Evolutionary conservation across 441 rosid species (phyloP), one percentile per base, ranked within the genome.

Genomic region (Dalechampia spathulata): DNA sequence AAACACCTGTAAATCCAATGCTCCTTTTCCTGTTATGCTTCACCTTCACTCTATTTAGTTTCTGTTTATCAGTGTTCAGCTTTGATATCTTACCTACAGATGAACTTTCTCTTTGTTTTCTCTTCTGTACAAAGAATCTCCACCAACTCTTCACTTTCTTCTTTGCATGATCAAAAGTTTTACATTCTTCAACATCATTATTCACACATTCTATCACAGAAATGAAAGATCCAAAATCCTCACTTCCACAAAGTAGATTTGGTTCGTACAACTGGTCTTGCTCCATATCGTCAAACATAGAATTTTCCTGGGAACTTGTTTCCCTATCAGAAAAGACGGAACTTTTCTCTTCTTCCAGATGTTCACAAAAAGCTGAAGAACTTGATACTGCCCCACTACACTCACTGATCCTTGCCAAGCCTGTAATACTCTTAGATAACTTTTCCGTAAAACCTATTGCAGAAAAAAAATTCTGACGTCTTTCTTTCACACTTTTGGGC

Each of bases 1-100:
- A 83, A 46, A 81, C 58, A 30, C 83, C 96, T 8, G 95, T 69
- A 36, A 86, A 71, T 75, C 88, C 98, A 75, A 66, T 74, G 75
- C 62, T 78, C 55, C 65, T 66, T 66, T 92, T 92, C 76, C 71
- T 76, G 63, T 71, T 83, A 63, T 60, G 75, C 67, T 77, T 73
- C 61, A 81, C 95, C 60, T 76, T 78, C 60, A 75, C 58, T 72
- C 64, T 77, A 16, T 72, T 77, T 13, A 66, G 51, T 53, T 63
- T 60, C 4, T 54, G 48, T 4, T 20, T 49, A 61, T 66, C 58
- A 9, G 44, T 17, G 59, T 61, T 68, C 17, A 15, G 42, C 58
- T 70, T 59, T 2, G 73, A 36, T 21, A 36, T 61, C 57, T 58
- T 63, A 1, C 72, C 30, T 30, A n/a, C 13, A 28, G 42, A 12